Percentiles rank a stretch among this genome's conserved stretches.
phyloP scores from a whole-genome alignment of 2,329 filamentous ascomycete species.

The Diaporthe aspalathi region DNA sequence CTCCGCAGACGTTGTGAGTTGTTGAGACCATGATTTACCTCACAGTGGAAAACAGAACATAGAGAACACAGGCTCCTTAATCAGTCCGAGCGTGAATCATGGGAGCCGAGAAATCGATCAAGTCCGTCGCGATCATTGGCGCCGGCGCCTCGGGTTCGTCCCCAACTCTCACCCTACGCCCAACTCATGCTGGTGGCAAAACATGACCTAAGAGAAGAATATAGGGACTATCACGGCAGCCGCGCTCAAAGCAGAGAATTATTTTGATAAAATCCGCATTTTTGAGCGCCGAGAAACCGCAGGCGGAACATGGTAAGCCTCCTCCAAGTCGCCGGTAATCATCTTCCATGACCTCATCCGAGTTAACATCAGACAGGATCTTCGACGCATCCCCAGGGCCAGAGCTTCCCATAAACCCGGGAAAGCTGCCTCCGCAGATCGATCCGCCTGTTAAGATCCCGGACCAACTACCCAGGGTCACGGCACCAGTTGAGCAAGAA shows the following conservation, averaged over 20 bases:
- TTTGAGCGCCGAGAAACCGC: constrained; percentile 57
- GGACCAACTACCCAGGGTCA: constrained; percentile 52
- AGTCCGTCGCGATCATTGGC: constrained; percentile 57
- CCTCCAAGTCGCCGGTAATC: neutral
- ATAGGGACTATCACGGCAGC: constrained; percentile 61
- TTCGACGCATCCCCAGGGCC: constrained; percentile 58
- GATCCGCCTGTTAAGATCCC: constrained; percentile 61
- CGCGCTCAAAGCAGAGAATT: constrained; percentile 58
- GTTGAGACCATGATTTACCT: neutral
- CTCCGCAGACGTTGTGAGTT: constrained; percentile 20
- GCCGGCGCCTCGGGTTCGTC: constrained; percentile 55
- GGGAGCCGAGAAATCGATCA: constrained; percentile 45
- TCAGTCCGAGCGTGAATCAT: constrained; percentile 20
- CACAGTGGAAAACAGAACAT: neutral
- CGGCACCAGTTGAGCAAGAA: constrained; percentile 56
- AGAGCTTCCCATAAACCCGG: constrained; percentile 52
- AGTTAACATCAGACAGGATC: constrained; percentile 54
- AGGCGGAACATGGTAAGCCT: constrained; percentile 57
- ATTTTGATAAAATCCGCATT: constrained; percentile 55
- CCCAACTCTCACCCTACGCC: neutral
- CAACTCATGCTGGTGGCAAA: neutral
- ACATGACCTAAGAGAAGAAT: neutral
- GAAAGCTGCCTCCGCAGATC: constrained; percentile 55
- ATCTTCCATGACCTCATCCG: too few species aligned
- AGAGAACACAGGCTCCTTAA: neutral